A percentile compares a stretch with the other conserved stretches of the same genome.
Conservation (phyloP, 2,329 filamentous ascomycete species). For the Fusarium irregulare region DNA sequence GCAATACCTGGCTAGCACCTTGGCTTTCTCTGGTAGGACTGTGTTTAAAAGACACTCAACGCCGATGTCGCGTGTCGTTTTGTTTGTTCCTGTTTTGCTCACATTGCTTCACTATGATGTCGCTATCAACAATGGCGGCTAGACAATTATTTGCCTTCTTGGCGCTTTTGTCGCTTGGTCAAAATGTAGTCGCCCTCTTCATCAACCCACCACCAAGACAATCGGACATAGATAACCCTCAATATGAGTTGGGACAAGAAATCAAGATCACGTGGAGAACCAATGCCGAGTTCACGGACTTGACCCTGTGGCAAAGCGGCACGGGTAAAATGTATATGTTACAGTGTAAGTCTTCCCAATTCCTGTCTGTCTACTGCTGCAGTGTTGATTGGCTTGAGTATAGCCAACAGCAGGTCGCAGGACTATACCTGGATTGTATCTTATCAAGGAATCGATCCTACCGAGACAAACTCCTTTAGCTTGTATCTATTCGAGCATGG, state of each 20-base stretch:
- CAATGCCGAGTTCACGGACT: background rate
- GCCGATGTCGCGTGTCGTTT: background rate
- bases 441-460: conserved; percentile 10
- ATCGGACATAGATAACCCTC: background rate
- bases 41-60: background rate
- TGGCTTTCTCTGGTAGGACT: background rate
- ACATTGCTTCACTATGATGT: background rate
- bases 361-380: rapidly evolving
- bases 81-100: background rate
- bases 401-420: conserved; percentile 14
- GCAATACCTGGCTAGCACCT: background rate
- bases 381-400: rapidly evolving
- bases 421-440: conserved; percentile 10
- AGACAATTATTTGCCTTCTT: background rate
- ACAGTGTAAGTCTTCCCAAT: background rate
- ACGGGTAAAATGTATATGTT: background rate
- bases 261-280: conserved; percentile 1
- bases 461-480: conserved; percentile 3
- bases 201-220: conserved; percentile 2
- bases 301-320: background rate
- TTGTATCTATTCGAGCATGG: conserved; percentile 12
- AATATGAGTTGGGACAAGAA: background rate
- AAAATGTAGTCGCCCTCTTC: background rate
- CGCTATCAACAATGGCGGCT: background rate
- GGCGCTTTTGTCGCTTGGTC: background rate